phyloP scores from a whole-genome alignment of 2,329 filamentous ascomycete genomes.

The Colletotrichum australisinense region DNA sequence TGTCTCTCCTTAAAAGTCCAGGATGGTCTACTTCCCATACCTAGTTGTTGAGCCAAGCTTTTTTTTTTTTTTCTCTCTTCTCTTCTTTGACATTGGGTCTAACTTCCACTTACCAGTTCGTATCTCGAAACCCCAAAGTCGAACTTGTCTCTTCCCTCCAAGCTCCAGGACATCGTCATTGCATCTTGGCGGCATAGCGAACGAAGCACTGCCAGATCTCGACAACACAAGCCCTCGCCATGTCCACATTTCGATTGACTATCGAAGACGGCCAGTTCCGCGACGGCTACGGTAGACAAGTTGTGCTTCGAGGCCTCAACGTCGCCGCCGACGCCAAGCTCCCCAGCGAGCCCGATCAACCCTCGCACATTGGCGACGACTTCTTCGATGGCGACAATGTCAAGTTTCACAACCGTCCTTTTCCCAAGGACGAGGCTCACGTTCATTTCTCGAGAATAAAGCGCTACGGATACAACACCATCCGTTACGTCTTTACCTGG shows the following conservation, averaged over 20 bases:
- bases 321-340: slow-evolving; percentile 91
- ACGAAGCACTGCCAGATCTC: background rate
- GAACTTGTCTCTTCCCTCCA: background rate
- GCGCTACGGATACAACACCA: slow-evolving; percentile 94
- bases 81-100: no score
- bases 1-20: background rate
- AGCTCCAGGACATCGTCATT: background rate
- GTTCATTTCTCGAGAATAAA: slow-evolving; percentile 87
- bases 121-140: slow-evolving; percentile 1
- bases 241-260: slow-evolving; percentile 80
- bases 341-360: slow-evolving; percentile 82
- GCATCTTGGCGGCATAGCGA: background rate
- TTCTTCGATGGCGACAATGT: slow-evolving; percentile 96
- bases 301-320: slow-evolving; percentile 94
- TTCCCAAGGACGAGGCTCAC: slow-evolving; percentile 84
- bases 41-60: no score
- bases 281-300: slow-evolving; percentile 83
- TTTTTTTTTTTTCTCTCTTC: background rate
- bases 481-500: slow-evolving; percentile 98
- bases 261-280: slow-evolving; percentile 90
- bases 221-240: slow-evolving; percentile 48
- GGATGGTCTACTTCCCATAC: background rate
- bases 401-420: slow-evolving; percentile 88
- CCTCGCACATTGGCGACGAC: slow-evolving; percentile 79
- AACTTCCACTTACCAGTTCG: no score